These are phyloP conservation scores for Trichoderma erinaceum DNA, from an alignment of 495 filamentous ascomycete species.

Conservation along the genomic window DNA sequence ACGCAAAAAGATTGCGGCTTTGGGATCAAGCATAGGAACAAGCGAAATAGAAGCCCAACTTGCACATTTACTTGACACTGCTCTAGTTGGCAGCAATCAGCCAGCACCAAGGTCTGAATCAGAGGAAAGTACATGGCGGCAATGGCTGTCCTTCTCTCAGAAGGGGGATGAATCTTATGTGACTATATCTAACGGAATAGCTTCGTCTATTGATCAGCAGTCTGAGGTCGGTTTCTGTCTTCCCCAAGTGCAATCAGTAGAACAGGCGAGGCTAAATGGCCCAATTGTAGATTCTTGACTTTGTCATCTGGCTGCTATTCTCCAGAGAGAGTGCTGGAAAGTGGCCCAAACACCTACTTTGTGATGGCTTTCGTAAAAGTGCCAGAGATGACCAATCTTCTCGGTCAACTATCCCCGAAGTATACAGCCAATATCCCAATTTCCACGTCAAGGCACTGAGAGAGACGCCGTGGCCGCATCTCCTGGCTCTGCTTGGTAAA, in stretches of 20 bases:
- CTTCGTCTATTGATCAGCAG: constrained; percentile 32
- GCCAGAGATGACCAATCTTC: not conserved
- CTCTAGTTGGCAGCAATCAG: constrained; percentile 53
- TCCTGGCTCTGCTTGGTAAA: constrained; percentile 64
- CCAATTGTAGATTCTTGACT: constrained; percentile 71
- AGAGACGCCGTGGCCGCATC: constrained; percentile 60
- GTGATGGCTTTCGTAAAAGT: constrained; percentile 60
- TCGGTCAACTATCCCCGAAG: constrained; percentile 38
- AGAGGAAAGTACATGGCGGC: constrained; percentile 40
- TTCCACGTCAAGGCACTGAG: constrained; percentile 64
- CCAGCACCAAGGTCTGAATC: constrained; percentile 23
- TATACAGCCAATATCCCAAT: constrained; percentile 57
- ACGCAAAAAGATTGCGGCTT: constrained; percentile 39
- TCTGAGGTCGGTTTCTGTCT: constrained; percentile 48
- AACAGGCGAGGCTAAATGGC: not conserved
- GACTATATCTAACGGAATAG: constrained; percentile 43
- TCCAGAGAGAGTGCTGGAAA: constrained; percentile 42
- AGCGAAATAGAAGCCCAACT: constrained; percentile 34
- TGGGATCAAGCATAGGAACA: constrained; percentile 29
- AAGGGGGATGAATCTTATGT: constrained; percentile 45
- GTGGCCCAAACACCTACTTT: constrained; percentile 67
- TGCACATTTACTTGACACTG: constrained; percentile 57
- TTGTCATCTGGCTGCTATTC: constrained; percentile 72
- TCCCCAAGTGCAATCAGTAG: not conserved
- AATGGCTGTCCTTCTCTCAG: constrained; percentile 65